These are phyloP conservation scores for Alternaria conjuncta DNA, from an alignment of 2,329 filamentous ascomycete species.

Conservation along the genomic window DNA sequence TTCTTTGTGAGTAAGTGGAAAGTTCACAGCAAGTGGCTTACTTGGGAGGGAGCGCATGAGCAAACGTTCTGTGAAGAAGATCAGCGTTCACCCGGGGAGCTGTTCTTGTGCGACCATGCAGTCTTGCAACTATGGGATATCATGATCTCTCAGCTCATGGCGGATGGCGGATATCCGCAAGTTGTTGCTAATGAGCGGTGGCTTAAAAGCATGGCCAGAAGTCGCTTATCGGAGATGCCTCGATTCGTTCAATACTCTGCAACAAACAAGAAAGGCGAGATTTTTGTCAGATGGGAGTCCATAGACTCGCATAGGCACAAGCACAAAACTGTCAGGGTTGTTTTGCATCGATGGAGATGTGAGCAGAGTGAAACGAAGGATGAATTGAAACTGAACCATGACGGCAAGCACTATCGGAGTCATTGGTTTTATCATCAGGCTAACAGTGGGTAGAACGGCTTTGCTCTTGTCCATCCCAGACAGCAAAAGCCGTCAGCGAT, in stretches of 20 bases:
- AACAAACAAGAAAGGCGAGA: not conserved
- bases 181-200: not conserved
- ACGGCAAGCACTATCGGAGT: too few relatives aligned
- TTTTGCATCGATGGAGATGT: too few relatives aligned
- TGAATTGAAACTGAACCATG: too few relatives aligned
- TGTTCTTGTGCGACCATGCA: not conserved
- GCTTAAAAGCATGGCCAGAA: not conserved
- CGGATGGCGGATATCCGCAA: not conserved
- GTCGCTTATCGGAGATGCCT: slow-evolving; percentile 6
- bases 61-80: not conserved
- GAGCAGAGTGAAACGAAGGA: too few relatives aligned
- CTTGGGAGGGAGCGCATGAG: not conserved
- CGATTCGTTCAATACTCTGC: not conserved
- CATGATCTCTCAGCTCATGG: not conserved
- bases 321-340: not conserved
- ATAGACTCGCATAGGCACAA: not conserved
- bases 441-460: too few relatives aligned
- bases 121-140: not conserved
- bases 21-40: not conserved
- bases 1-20: not conserved
- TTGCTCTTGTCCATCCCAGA: too few relatives aligned
- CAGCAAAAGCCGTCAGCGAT: too few relatives aligned
- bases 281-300: not conserved
- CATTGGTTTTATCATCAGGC: too few relatives aligned
- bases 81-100: too few relatives aligned